Evolutionary conservation across 257 asterid genomes (phyloP).

Genomic region (Oldenlandia corymbosa): DNA sequence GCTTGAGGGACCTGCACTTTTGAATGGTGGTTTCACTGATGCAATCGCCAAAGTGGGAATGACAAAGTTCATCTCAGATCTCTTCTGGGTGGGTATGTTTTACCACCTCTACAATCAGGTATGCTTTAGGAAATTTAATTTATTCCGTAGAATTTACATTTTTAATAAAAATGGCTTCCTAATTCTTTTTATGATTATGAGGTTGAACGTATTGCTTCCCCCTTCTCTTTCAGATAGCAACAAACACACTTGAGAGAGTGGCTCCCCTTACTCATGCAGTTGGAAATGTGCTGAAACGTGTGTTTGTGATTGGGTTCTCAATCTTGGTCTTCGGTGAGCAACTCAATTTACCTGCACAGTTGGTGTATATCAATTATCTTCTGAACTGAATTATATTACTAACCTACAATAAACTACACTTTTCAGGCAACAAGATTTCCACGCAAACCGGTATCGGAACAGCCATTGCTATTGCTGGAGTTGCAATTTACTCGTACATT

Average conservation of each 20-base stretch:
- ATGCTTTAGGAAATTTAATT: too few relatives aligned
- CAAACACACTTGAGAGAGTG: conserved; percentile 99
- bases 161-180: too few relatives aligned
- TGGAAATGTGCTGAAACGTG: conserved; percentile 98
- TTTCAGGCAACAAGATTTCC: conserved; percentile 85
- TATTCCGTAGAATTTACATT: not conserved
- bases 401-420: conserved; percentile 3
- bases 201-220: not conserved
- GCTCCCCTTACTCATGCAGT: conserved; percentile 98
- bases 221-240: conserved; percentile 59
- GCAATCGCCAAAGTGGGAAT: conserved; percentile 89
- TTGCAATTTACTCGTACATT: conserved; percentile 84
- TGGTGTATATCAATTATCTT: not conserved
- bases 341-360: not conserved
- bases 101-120: conserved; percentile 99
- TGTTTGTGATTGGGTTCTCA: conserved; percentile 95
- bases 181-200: not conserved
- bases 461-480: conserved; percentile 88
- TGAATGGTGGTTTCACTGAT: conserved; percentile 68
- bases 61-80: conserved; percentile 78
- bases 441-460: conserved; percentile 96
- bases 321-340: conserved; percentile 74
- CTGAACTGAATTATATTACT: conserved; percentile 1
- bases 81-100: conserved; percentile 99
- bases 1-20: conserved; percentile 83